These are phyloP conservation scores for Tetratostichococcus sp. DNA, from an alignment of 139 green algal species.

Conservation along the genomic window DNA sequence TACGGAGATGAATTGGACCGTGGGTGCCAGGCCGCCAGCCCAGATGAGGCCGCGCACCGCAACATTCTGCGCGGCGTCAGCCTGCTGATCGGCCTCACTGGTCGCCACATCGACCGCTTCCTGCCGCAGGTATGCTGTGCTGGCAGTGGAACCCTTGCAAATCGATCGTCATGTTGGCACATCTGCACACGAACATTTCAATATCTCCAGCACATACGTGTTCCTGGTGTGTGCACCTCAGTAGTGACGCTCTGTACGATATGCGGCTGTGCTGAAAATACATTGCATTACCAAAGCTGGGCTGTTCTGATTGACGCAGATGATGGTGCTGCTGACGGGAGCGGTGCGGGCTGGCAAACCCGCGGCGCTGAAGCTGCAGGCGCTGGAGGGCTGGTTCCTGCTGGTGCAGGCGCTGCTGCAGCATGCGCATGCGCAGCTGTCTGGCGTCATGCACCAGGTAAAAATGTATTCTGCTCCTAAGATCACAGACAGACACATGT, in stretches of 20 bases:
- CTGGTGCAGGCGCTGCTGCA: slow-evolving; percentile 42
- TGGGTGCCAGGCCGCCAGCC: not conserved
- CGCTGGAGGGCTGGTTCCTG: slow-evolving; percentile 39
- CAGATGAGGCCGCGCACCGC: slow-evolving; percentile 3
- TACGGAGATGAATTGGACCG: slow-evolving; percentile 41
- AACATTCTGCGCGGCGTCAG: slow-evolving; percentile 32
- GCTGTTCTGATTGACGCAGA: slow-evolving; percentile 1
- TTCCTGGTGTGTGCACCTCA: too few relatives aligned
- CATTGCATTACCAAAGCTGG: not conserved
- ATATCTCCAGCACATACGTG: too few relatives aligned
- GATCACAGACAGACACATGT: too few relatives aligned
- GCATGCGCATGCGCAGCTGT: slow-evolving; percentile 43
- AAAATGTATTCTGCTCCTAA: not conserved
- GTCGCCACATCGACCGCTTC: slow-evolving; percentile 23
- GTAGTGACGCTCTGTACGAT: too few relatives aligned
- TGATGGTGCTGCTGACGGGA: slow-evolving; percentile 46
- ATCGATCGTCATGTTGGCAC: too few relatives aligned
- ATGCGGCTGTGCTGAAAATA: too few relatives aligned
- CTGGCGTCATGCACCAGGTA: slow-evolving; percentile 51
- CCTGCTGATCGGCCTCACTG: slow-evolving; percentile 35
- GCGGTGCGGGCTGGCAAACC: slow-evolving; percentile 23
- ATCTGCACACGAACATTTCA: too few relatives aligned
- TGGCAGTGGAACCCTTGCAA: too few relatives aligned
- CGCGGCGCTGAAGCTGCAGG: slow-evolving; percentile 36
- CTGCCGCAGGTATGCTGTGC: slow-evolving; percentile 41